A percentile compares a stretch with the other conserved stretches of the same genome.
These are phyloP conservation scores for Manihot esculenta DNA, from an alignment of 441 rosid species.

Conservation along the genomic window DNA sequence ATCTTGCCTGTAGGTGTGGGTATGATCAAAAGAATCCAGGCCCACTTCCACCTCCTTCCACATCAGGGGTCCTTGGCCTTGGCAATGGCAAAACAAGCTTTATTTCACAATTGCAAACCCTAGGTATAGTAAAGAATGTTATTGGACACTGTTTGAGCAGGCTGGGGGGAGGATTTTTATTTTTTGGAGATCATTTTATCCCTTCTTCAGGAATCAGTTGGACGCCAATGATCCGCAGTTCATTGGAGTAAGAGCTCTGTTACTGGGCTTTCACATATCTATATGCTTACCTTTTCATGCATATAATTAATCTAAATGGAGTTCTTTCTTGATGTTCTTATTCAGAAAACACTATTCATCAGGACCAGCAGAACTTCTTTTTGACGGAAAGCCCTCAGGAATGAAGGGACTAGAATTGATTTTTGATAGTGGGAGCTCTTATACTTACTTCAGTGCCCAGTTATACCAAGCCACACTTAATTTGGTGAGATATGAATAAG, in stretches of 20 bases:
- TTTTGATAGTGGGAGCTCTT: conserved; percentile 87
- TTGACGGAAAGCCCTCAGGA: conserved; percentile 61
- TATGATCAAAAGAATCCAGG: conserved; percentile 72
- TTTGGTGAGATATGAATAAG: conserved; percentile 40
- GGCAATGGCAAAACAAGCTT: conserved; percentile 82
- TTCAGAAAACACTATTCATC: conserved; percentile 63
- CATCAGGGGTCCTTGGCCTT: conserved; percentile 82
- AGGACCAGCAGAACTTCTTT: conserved; percentile 66
- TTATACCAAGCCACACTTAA: conserved; percentile 45
- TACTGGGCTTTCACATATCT: not conserved
- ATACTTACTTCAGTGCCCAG: conserved; percentile 54
- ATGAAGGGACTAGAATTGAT: conserved; percentile 37
- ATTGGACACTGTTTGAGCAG: conserved; percentile 89
- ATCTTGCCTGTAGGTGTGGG: conserved; percentile 61
- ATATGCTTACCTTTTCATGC: not conserved
- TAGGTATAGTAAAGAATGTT: conserved; percentile 58
- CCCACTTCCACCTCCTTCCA: conserved; percentile 55
- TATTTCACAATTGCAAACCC: conserved; percentile 66
- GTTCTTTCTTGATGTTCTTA: conserved; percentile 15
- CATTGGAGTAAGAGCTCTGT: conserved; percentile 43
- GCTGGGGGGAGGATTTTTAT: conserved; percentile 75
- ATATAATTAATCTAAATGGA: not conserved
- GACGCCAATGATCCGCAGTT: conserved; percentile 59
- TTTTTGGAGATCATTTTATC: conserved; percentile 70
- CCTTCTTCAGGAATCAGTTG: conserved; percentile 68